Evolutionary conservation across 140 eudicot species (phyloP).

Genomic region (Oenanthe javanica): DNA sequence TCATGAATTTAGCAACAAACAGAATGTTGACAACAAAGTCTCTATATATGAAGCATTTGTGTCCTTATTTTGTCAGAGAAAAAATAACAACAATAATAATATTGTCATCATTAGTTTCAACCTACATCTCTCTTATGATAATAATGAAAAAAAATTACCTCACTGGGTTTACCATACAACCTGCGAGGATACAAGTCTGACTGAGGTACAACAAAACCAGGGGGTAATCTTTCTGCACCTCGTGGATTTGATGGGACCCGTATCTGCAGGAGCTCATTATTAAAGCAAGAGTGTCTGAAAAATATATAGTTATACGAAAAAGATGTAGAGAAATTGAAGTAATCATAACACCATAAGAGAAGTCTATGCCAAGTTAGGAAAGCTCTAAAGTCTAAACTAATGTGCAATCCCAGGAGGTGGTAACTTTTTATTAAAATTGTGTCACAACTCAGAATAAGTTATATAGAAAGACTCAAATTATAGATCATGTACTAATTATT

Average conservation of each 20-base stretch:
- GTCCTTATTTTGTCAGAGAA: background rate
- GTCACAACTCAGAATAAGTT: background rate
- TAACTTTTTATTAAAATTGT: background rate
- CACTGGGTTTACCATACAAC: slow-evolving; percentile 77
- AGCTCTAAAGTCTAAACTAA: background rate
- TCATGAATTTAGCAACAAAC: background rate
- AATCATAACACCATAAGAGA: background rate
- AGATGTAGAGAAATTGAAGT: background rate
- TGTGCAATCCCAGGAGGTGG: background rate
- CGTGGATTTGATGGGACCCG: slow-evolving; percentile 85
- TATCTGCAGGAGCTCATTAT: slow-evolving; percentile 41
- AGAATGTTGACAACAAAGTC: background rate
- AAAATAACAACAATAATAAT: too few relatives aligned
- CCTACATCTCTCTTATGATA: background rate
- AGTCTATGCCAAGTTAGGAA: background rate
- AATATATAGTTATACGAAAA: background rate
- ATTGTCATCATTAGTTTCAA: background rate
- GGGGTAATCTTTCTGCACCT: slow-evolving; percentile 92
- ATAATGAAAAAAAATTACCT: slow-evolving; percentile 32
- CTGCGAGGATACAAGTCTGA: slow-evolving; percentile 70
- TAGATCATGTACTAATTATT: background rate
- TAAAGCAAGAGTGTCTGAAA: background rate
- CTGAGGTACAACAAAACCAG: slow-evolving; percentile 63
- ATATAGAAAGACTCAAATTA: background rate
- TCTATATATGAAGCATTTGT: background rate